Base-by-base conservation (phyloP, 345 rosid genomes). In the Boechera stricta region DNA sequence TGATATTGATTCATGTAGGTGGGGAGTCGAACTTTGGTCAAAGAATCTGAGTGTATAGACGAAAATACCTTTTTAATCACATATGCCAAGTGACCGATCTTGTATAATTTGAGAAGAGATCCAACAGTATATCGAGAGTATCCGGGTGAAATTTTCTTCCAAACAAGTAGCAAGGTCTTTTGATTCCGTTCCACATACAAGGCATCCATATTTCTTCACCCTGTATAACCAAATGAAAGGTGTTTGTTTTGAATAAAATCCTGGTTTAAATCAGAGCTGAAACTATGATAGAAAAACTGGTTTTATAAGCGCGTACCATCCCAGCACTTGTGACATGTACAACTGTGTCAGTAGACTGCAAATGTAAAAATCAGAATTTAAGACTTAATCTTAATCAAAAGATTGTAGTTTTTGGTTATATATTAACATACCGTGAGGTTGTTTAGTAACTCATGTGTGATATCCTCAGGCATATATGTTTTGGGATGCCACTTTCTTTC, bases 401-500 rank as follows among this genome's bases (percentile, higher is more conserved):
- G 26, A 44, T 29, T 45, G 36, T 54, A 53, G 48, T 16, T 11
- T 24, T 33, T 47, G 55, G 13, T 63, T 45, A 28, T 41, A 13
- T 42, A 39, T 41, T 8, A 9, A 16, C 5, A 53, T 91, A 96
- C 99, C 91, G 95, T 90, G 39, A 96, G 85, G 79, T 93, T 96
- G 82, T 69, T 83, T 61, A 96, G 64, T 70, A 91, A 92, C 47
- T 85, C 91, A 4, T 75, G 84, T 5, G 86, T 85, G 53, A 91
- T 69, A 79, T 96, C 99, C 13, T 77, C 81, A 57, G 89, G 83
- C 85, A 81, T 87, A 74, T 87, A 96, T 7, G 94, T 88, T 80
- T 90, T 96, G 13, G 99, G 98, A 82, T 96, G 98, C 99, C 98
- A 96, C 69, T 93, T 88, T 79, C 92, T 87, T 82, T 96, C 99